Evolutionary conservation across 768 basidiomycete species (phyloP), one percentile per base, ranked within the genome.

Genomic region (Pleurotus djamor): DNA sequence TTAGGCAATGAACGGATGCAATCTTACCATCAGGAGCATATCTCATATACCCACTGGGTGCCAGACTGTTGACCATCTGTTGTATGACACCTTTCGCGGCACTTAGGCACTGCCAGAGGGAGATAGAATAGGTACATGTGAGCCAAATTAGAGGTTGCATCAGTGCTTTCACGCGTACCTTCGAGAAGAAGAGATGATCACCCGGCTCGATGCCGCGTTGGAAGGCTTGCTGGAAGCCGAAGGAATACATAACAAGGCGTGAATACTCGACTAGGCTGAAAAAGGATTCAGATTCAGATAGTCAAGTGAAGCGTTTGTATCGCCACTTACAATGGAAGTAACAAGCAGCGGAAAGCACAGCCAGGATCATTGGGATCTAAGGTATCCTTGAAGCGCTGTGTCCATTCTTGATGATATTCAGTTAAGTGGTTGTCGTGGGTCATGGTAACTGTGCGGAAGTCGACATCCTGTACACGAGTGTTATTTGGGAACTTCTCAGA

Each of bases 161-260:
- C 5, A 28, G 14, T 28, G 52, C 41, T 37, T 28, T 28, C 21
- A 54, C 47, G 60, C 76, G 13, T 33, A 87, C 91, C 79, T 85
- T 88, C 58, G 76, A 81, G 61, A 92, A 85, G 69, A 89, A 88
- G 17, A 91, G 66, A 14, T 83, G 71, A 68, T 91, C 89, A 1
- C 79, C 80, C 1, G 77, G 71, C 61, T 84, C 78, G 33, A 90
- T 80, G 0, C 89, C 88, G 6, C 87, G 82, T 63, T 87, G 83
- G 70, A 84, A 91, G 1, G 90, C 90, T 64, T 92, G 87, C 63
- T 93, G 91, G 73, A 92, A 92, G 4, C 89, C 91, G 65, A 93
- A 92, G 0, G 91, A 92, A 66, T 83, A 91, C 89, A 92, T 91
- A 51, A 93, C 91, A 9, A 93, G 83, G 13, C 91, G 80, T 37